phyloP scores from a whole-genome alignment of 805 yeast species.

The Suhomyces prunicola region DNA sequence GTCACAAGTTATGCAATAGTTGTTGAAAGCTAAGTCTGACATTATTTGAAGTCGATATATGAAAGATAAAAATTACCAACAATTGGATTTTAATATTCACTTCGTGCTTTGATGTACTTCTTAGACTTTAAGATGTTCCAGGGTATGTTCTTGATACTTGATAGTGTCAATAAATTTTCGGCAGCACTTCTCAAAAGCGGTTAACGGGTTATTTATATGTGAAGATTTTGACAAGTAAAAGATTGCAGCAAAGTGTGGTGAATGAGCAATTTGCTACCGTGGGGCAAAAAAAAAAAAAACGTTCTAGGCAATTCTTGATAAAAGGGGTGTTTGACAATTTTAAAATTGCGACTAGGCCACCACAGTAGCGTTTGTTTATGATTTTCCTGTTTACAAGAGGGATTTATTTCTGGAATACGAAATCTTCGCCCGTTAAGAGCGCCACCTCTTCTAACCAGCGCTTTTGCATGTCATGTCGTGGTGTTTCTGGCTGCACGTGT shows the following conservation, averaged over 20 bases:
- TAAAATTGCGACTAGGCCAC: not conserved
- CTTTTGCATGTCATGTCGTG: not conserved
- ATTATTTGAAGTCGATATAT: constrained; percentile 1
- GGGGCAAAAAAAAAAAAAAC: not conserved
- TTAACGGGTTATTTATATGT: not conserved
- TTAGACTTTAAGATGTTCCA: not conserved
- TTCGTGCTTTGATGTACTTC: not conserved
- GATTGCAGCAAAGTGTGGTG: constrained; percentile 5
- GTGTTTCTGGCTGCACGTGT: not conserved
- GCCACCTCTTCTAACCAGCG: not conserved
- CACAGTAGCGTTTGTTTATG: not conserved
- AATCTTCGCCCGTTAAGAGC: not conserved
- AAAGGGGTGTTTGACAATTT: not conserved
- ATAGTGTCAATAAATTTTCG: not conserved
- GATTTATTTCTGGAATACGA: not conserved
- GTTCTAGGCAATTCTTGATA: constrained; percentile 1
- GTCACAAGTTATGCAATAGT: constrained; percentile 38
- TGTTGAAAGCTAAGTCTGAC: constrained; percentile 37
- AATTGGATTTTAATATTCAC: not conserved
- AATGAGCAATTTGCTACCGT: not conserved
- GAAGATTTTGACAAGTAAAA: not conserved
- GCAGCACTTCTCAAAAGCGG: not conserved
- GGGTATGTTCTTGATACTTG: not conserved
- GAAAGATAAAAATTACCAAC: not conserved
- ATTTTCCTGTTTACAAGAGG: not conserved